These are phyloP conservation scores for Capsicum pubescens DNA, from an alignment of 257 asterid species.

Conservation along the genomic window DNA sequence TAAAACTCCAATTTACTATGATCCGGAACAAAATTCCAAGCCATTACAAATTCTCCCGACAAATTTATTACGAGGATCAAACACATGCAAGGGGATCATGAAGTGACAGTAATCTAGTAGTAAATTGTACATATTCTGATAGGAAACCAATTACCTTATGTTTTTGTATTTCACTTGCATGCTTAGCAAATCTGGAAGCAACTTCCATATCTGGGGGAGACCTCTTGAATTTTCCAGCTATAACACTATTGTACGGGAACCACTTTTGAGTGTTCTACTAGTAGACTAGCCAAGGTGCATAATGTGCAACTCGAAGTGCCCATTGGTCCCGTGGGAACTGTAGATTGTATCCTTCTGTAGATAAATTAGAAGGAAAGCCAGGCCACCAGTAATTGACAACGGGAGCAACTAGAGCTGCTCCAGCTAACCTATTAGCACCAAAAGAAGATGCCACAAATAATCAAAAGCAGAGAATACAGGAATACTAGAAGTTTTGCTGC, in stretches of 20 bases:
- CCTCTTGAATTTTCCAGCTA: conserved; percentile 48
- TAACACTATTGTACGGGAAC: conserved; percentile 46
- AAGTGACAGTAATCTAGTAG: neutral
- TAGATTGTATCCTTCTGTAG: conserved; percentile 51
- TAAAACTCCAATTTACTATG: neutral
- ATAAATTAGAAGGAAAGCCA: conserved; percentile 53
- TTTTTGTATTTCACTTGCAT: neutral
- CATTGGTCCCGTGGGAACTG: conserved; percentile 55
- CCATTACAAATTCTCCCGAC: too few species aligned
- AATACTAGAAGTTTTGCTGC: neutral
- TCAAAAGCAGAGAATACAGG: neutral
- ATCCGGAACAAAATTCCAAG: neutral
- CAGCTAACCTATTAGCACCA: conserved; percentile 54
- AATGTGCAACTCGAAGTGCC: conserved; percentile 67
- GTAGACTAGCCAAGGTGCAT: conserved; percentile 64
- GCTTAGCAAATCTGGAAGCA: conserved; percentile 33
- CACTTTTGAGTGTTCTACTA: conserved; percentile 51
- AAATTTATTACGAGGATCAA: neutral
- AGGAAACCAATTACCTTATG: too few species aligned
- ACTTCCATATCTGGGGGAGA: conserved; percentile 52
- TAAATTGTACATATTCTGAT: neutral
- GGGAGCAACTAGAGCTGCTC: conserved; percentile 56
- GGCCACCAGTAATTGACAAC: conserved; percentile 76
- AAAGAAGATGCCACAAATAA: neutral
- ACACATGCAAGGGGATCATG: neutral